Evolutionary conservation across 345 rosid genomes (phyloP), one percentile per base, ranked within the genome.

Genomic region (Raphanus raphanistrum): DNA sequence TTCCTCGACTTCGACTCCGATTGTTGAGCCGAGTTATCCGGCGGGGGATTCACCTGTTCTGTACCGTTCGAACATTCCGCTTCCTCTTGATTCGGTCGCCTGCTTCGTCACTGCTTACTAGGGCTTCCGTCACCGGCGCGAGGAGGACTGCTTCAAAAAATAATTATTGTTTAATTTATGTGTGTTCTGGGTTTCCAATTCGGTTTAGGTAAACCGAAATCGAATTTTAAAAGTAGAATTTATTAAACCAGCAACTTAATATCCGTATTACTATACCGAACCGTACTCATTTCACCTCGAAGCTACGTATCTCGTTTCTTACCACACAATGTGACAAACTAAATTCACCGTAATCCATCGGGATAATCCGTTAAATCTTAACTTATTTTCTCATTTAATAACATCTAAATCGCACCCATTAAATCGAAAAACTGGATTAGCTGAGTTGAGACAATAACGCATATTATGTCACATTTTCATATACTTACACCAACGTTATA

Each of bases 1-100:
- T 66, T 76, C 66, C 72, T 64, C 43, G 70, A 52, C 84, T 76
- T 77, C n/a, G 76, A 66, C 1, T 76, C 63, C 17, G 69, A 3
- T 16, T 63, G 73, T 1, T 41, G 73, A 0, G 2, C 75, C 3
- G 80, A 35, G 10, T 21, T 70, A 58, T 41, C 73, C 45, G 65
- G 21, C 15, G 55, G 2, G 48, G 69, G 68, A 33, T 31, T 5
- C 58, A 54, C 70, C 65, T 60, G 45, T 32, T 66, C 68, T 6
- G 73, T 43, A 28, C 83, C 85, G 48, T 72, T 82, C 0, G 78
- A 26, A 26, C 31, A 58, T 75, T 31, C 54, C 45, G 62, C 1
- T 69, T 48, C 48, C 66, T 36, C 43, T 64, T 60, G 62, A 11
- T 50, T 16, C 6, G 63, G 68, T n/a, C 74, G 32, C 52, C 52